Evolutionary conservation across 1,284 basidiomycete species (phyloP), one percentile per base, ranked within the genome.

Genomic region (Papiliotrema nemorosa): DNA sequence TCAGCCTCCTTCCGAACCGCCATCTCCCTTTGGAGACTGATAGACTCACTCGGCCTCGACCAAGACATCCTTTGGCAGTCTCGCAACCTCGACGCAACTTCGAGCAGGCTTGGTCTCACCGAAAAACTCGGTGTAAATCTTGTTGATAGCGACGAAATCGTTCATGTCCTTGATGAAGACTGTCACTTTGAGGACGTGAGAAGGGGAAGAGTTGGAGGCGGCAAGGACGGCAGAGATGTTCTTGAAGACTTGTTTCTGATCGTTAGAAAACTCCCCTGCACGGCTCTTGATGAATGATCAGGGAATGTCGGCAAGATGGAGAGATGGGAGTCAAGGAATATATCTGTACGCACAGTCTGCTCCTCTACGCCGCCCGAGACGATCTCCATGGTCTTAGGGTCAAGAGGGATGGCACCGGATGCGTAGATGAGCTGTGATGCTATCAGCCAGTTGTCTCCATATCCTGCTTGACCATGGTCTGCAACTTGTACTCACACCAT

Each of bases 81-180:
- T 79, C 14, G 87, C 81, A 22, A 86, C 90, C 78, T 90, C 87
- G 45, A 94, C 88, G 46, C 88, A 86, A 20, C 90, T 92, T 55
- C 94, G 81, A 1, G 94, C 90, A 44, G 94, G 94, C 76, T 90
- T 92, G 78, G 92, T 87, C 46, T 83, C 79, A n/a, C 87, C 89
- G 70, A 93, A 94, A 75, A 87, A 86, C 49, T 80, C 78, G 40
- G 81, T 81, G 72, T 92, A 92, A 36, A 72, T 57, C 53, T 64
- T 67, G 73, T 97, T 98, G 71, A 97, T 85, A 48, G 81, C 78
- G 13, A 72, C 84, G 73, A 97, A 97, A 75, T 97, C 88, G 66
- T 87, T 80, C 90, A 97, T 94, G 62, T 82, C 78, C 73, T 94
- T 90, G 68, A 97, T 76, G 79, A 97, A 97, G 41, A 96, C 88